Evolutionary conservation across 2,329 filamentous ascomycete species (phyloP).

Genomic region (Talaromyces sp.): DNA sequence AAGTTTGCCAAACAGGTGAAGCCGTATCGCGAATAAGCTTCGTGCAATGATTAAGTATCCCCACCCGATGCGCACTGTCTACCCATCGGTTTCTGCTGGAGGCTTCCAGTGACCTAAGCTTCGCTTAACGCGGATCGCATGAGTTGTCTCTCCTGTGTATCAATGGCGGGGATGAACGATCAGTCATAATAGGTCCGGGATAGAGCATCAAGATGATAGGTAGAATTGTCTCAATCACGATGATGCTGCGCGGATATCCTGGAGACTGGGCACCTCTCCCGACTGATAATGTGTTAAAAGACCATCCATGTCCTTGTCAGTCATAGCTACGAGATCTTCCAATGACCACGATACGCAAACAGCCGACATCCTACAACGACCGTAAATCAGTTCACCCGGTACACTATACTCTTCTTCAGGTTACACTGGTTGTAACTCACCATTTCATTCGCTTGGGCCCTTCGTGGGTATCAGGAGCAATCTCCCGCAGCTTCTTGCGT

Average conservation of each 20-base stretch:
- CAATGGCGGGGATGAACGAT: not conserved
- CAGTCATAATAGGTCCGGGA: not conserved
- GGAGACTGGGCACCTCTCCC: conserved; percentile 34
- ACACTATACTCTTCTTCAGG: not conserved
- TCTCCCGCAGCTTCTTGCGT: conserved; percentile 68
- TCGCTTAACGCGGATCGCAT: not conserved
- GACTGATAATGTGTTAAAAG: conserved; percentile 68
- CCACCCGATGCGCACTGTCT: no score
- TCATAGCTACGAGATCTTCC: conserved; percentile 77
- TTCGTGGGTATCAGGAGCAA: conserved; percentile 67
- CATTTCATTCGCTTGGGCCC: conserved; percentile 87
- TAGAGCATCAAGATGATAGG: not conserved
- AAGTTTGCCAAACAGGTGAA: not conserved
- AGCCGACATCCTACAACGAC: conserved; percentile 67
- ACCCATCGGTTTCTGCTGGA: not conserved
- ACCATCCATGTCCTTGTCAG: conserved; percentile 75
- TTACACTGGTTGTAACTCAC: conserved; percentile 38
- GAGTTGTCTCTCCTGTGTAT: not conserved
- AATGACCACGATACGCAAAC: conserved; percentile 84
- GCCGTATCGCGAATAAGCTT: not conserved
- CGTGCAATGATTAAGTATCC: not conserved
- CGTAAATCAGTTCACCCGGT: conserved; percentile 19
- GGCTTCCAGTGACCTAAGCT: not conserved
- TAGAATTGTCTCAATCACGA: not conserved
- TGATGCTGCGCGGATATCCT: conserved; percentile 26